phyloP scores from a whole-genome alignment of 371 early-diverging fungal species.

The Coemansia sp. region DNA sequence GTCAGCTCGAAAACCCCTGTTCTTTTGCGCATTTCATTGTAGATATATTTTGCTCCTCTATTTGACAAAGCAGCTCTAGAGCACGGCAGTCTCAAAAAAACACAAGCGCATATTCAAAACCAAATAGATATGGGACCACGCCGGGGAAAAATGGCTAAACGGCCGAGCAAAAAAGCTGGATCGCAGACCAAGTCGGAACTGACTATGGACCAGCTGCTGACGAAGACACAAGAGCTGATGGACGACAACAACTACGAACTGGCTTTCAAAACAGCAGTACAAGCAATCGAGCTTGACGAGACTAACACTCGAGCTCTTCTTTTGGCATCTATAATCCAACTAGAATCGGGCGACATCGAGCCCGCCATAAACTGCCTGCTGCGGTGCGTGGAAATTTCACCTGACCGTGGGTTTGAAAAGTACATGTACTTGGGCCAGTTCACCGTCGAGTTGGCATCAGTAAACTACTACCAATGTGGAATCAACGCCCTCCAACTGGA shows the following conservation, averaged over 20 bases:
- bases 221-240: slow-evolving; percentile 71
- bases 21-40: too few relatives aligned
- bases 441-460: slow-evolving; percentile 73
- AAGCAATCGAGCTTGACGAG: slow-evolving; percentile 69
- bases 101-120: too few relatives aligned
- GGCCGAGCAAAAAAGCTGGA: background rate
- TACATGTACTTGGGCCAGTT: slow-evolving; percentile 92
- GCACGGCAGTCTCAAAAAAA: too few relatives aligned
- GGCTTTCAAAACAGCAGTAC: slow-evolving; percentile 70
- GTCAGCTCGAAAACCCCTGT: too few relatives aligned
- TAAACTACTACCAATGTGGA: slow-evolving; percentile 79
- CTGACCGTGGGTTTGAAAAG: slow-evolving; percentile 72
- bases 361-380: slow-evolving; percentile 70
- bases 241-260: slow-evolving; percentile 53
- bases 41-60: too few relatives aligned
- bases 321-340: slow-evolving; percentile 69
- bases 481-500: slow-evolving; percentile 67
- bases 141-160: slow-evolving; percentile 17
- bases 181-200: slow-evolving; percentile 35
- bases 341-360: slow-evolving; percentile 70
- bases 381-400: slow-evolving; percentile 66
- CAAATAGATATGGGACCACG: slow-evolving; percentile 31
- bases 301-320: slow-evolving; percentile 68
- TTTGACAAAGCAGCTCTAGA: too few relatives aligned
- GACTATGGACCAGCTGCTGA: slow-evolving; percentile 64